These are phyloP conservation scores for Bimuria novae-zelandiae DNA, from an alignment of 2,329 filamentous ascomycete genomes.

Conservation along the genomic window DNA sequence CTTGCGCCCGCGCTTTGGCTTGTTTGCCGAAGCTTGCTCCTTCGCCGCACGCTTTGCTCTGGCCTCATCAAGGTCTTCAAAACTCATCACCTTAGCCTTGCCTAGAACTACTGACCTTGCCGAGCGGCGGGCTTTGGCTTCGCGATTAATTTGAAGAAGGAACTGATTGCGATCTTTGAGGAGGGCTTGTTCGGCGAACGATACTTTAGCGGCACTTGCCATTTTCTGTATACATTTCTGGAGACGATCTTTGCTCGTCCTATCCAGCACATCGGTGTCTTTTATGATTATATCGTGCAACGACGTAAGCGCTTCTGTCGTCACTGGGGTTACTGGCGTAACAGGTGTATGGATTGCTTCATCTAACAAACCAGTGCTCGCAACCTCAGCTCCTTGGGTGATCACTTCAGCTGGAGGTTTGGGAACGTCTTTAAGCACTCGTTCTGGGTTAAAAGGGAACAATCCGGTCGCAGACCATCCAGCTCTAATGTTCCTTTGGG, in stretches of 20 bases:
- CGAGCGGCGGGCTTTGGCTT: conserved; percentile 27
- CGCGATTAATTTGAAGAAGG: conserved; percentile 17
- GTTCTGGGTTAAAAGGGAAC: background rate
- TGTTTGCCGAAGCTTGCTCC: no score
- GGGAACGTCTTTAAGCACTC: background rate
- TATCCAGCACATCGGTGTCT: conserved; percentile 18
- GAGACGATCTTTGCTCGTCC: conserved; percentile 6
- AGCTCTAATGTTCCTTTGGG: background rate
- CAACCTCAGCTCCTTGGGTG: background rate
- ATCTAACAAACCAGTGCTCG: background rate
- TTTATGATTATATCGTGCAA: conserved; percentile 19
- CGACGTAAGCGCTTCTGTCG: conserved; percentile 13
- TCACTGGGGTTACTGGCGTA: no score
- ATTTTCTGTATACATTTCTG: conserved; percentile 9
- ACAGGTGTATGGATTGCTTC: conserved; percentile 18
- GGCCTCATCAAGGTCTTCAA: conserved; percentile 24
- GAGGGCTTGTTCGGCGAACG: conserved; percentile 22
- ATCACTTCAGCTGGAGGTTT: no score
- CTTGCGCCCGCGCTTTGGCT: no score
- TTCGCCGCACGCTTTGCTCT: conserved; percentile 15
- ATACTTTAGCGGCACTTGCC: conserved; percentile 21
- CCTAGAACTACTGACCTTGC: conserved; percentile 26
- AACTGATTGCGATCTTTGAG: conserved; percentile 28
- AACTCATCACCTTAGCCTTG: conserved; percentile 30
- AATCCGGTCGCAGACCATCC: background rate